Evolutionary conservation across 2,329 filamentous ascomycete species (phyloP), one percentile per base, ranked within the genome.

Genomic region (Curvularia hawaiiensis): DNA sequence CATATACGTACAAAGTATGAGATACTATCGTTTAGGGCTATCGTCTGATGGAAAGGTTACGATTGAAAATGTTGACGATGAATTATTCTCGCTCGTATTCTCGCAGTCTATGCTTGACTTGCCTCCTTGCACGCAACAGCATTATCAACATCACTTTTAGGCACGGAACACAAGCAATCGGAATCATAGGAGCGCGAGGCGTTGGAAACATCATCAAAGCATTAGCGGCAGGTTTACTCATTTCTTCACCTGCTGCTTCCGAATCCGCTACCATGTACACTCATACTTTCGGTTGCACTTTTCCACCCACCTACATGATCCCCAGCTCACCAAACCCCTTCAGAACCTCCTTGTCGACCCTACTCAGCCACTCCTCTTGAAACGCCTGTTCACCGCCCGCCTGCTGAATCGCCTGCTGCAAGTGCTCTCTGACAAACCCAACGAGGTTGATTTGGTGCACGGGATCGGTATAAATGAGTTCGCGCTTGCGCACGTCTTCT

Each of bases 291-390:
- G 8, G 12, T 31, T 10, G 3, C 35, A n/a, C 16, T 16, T 16
- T 38, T 18, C n/a, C 35, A n/a, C 16, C n/a, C 11, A 9, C 28
- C 35, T 38, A 76, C 74, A 77, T 75, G 7, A 77, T 72, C 0
- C 74, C 74, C 63, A 77, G 44, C 56, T 71, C 70, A 1, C 64
- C 65, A 64, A 92, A 94, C n/a, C 82, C 84, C 11, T 79, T 79
- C 60, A 94, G 66, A 16, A 93, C 84, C 58, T 92, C 87, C 64
- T 82, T 83, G 73, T 95, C 91, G 26, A 95, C 89, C 61, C 92
- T 90, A n/a, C 82, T 82, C 14, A 87, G 76, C 85, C 88, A 93
- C 50, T 88, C 82, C 54, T 85, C 82, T 71, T 88, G 82, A 72
- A 95, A 94, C 3, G 72, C 77, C 49, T 84, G 80, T 65, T 88